Conservation (phyloP, 352 stramenopile species). For the Globisporangium nodosum region DNA sequence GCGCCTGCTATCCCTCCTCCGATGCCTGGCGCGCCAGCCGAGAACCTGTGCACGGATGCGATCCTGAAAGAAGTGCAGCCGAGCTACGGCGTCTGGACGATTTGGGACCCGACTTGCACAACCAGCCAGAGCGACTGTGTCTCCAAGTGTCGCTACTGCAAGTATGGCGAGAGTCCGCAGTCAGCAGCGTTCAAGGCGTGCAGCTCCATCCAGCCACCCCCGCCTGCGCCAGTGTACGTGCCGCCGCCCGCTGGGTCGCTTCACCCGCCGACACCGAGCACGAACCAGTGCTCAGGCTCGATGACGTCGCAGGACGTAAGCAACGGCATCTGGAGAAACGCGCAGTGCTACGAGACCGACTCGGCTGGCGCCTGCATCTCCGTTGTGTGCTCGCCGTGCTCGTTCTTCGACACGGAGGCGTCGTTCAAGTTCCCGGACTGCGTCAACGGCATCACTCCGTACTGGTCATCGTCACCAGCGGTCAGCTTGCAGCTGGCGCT, state of each 20-base stretch:
- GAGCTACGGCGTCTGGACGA: conserved; percentile 10
- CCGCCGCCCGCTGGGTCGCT: background rate
- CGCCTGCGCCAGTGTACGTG: conserved; percentile 1
- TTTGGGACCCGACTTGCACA: conserved; percentile 9
- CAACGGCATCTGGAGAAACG: conserved; percentile 10
- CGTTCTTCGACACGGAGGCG: conserved; percentile 9
- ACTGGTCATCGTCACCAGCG: background rate
- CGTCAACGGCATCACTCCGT: conserved; percentile 8
- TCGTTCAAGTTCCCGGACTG: conserved; percentile 12
- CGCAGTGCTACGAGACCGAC: conserved; percentile 7
- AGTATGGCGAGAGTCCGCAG: conserved; percentile 2
- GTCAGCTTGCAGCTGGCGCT: background rate
- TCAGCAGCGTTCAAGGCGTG: conserved; percentile 6
- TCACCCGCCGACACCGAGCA: background rate
- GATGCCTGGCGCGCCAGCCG: background rate
- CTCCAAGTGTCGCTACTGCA: conserved; percentile 12
- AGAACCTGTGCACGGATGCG: conserved; percentile 9
- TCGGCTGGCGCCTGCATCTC: background rate
- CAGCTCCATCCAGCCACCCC: conserved; percentile 2
- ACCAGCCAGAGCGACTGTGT: conserved; percentile 3
- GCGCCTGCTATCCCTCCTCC: background rate
- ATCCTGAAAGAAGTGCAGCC: conserved; percentile 2
- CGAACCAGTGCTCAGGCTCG: conserved; percentile 7
- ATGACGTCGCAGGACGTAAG: background rate
- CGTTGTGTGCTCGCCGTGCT: conserved; percentile 10